Base-by-base conservation (phyloP, 345 rosid genomes). In the Physaria fendleri region DNA sequence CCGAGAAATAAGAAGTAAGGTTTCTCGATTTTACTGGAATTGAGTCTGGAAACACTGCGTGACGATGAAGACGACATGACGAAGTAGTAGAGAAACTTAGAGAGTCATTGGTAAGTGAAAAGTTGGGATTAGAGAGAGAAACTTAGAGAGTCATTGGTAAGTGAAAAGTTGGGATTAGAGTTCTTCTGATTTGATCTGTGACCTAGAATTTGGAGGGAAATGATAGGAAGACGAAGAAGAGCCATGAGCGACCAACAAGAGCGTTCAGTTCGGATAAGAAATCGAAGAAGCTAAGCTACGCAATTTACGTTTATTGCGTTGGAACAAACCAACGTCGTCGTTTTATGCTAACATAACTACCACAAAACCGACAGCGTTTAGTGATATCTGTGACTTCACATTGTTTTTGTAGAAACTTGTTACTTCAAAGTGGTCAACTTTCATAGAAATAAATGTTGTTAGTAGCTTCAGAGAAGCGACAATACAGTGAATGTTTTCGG, bases 211-310 rank as follows among this genome's bases (percentile, higher is more conserved):
- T n/a, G n/a, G n/a, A n/a, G n/a, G n/a, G n/a, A n/a, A 48, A 16
- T 33, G 1, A 37, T 21, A 61, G 74, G 77, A 64, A 77, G 81
- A 56, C 73, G 81, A 70, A 76, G 72, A 52, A 69, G 72, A 72
- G 84, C 78, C 85, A 64, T 74, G 49, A 34, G 37, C 43, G 54
- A 37, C n/a, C n/a, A n/a, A n/a, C n/a, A n/a, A n/a, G 53, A 1
- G 21, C 2, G 4, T 8, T 30, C 40, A n/a, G n/a, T n/a, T n/a
- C n/a, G n/a, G n/a, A n/a, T n/a, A n/a, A n/a, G n/a, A n/a, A n/a
- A n/a, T n/a, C n/a, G n/a, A n/a, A n/a, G n/a, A n/a, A n/a, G n/a
- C n/a, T n/a, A n/a, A n/a, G n/a, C n/a, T n/a, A n/a, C n/a, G n/a
- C n/a, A n/a, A n/a, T n/a, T n/a, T n/a, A n/a, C n/a, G n/a, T n/a